Percentiles rank a stretch among this genome's conserved stretches.
phyloP scores from a whole-genome alignment of 2,329 filamentous ascomycete genomes.

The Hypoxylon sp. region DNA sequence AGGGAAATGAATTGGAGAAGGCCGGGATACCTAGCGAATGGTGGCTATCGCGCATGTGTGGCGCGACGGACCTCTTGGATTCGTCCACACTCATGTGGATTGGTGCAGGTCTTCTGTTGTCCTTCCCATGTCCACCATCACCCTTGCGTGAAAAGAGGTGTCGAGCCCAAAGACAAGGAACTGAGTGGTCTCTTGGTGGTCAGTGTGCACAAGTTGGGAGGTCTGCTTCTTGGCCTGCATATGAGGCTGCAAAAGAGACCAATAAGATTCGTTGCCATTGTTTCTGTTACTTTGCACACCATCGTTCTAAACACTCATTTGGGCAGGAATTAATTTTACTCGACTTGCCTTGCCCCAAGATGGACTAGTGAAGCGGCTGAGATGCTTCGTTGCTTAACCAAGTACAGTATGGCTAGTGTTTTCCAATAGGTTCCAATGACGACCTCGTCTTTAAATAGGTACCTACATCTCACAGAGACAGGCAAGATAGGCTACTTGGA shows the following conservation, averaged over 20 bases:
- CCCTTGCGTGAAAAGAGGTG: conserved; percentile 5
- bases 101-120: conserved; percentile 8
- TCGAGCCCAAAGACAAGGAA: conserved; percentile 1
- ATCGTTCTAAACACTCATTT: not conserved
- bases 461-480: no score
- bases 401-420: not conserved
- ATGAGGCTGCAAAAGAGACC: not conserved
- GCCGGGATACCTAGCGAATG: conserved; percentile 9
- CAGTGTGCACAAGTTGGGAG: conserved; percentile 5
- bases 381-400: not conserved
- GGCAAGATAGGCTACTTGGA: conserved; percentile 7
- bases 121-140: not conserved
- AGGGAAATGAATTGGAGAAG: conserved; percentile 6
- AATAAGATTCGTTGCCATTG: not conserved
- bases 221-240: conserved; percentile 8
- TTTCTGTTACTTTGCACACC: not conserved
- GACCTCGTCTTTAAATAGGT: conserved; percentile 8
- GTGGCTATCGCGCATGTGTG: conserved; percentile 10
- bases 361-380: not conserved
- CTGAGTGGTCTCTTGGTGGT: not conserved
- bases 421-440: conserved; percentile 2
- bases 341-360: not conserved
- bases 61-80: conserved; percentile 4
- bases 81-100: conserved; percentile 13
- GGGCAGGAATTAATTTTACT: not conserved